Base-by-base conservation (phyloP, 352 stramenopile genomes). In the Peronospora tabacina region DNA sequence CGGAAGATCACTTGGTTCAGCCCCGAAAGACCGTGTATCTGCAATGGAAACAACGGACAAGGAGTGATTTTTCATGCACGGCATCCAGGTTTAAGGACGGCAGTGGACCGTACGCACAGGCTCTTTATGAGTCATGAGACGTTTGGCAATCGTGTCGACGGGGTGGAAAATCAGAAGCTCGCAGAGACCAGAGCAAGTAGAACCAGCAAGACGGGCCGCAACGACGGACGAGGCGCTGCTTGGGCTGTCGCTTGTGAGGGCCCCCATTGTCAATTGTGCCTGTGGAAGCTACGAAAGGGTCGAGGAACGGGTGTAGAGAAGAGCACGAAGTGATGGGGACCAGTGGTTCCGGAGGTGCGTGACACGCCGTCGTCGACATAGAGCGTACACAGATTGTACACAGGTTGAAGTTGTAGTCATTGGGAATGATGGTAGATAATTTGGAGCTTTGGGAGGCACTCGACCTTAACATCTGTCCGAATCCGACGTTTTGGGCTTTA, bases 151-250 rank as follows among this genome's bases (percentile, higher is more conserved):
- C 19, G 92, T 98, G 66, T 98, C 90, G 36, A 98, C 89, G 3
- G 90, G 90, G 70, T 98, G 92, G 70, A 98, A 98, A 47, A 98
- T 85, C 58, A 95, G 77, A 37, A 98, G 86, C 68, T 98, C 92
- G 17, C 82, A 90, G 28, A 97, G 72, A n/a, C 92, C 90, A 17
- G 92, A 94, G 49, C 82, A 76, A 20, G 88, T 95, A 40, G 86
- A 96, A 41, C 92, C 92, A 22, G 97, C 72, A 38, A 97, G 78
- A 45, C 91, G 84, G 53, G 75, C 82, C 15, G 76, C 70, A 35
- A 79, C 75, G 30, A 82, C 60, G 37, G 68, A 72, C 51, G 73
- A 55, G 4, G 57, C 61, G 20, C 54, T 65, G 16, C 45, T 50
- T 48, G 83, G 77, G 33, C 55, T 68, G 53, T 82, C 70, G 15